Evolutionary conservation across 257 asterid species (phyloP).

Genomic region (Gynochthodes officinalis): DNA sequence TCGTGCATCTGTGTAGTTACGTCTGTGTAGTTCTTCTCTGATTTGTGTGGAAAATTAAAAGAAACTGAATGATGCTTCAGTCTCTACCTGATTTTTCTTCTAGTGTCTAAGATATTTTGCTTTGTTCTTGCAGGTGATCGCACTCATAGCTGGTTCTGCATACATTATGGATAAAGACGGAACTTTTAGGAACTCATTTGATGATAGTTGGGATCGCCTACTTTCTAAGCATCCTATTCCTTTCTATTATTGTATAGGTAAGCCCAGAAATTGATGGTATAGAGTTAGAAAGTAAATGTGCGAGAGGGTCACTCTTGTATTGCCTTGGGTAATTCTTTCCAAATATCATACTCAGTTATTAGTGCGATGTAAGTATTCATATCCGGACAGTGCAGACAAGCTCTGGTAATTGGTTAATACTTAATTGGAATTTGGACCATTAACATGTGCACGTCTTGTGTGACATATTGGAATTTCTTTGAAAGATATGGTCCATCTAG

Average conservation of each 20-base stretch:
- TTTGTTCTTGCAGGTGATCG: constrained; percentile 36
- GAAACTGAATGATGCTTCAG: background rate
- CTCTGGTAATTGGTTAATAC: background rate
- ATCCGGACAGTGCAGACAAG: background rate
- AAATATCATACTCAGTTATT: background rate
- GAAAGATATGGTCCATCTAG: too few relatives aligned
- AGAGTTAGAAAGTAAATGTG: background rate
- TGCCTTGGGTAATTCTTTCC: background rate
- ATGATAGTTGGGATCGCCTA: constrained; percentile 53
- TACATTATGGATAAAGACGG: constrained; percentile 51
- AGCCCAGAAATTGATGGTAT: background rate
- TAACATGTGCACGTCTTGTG: background rate
- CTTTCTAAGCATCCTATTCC: constrained; percentile 54
- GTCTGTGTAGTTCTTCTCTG: background rate
- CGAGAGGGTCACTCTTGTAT: background rate
- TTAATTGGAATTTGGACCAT: background rate
- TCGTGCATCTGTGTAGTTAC: background rate
- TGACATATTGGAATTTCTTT: background rate
- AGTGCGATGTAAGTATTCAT: background rate
- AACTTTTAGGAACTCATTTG: constrained; percentile 43
- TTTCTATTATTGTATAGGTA: constrained; percentile 53
- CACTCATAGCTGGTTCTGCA: constrained; percentile 36
- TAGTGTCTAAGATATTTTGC: background rate
- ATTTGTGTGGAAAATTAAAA: background rate
- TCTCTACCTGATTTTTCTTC: background rate